Conservation (phyloP, 352 stramenopile species). For the Saprolegnia parasitica region DNA sequence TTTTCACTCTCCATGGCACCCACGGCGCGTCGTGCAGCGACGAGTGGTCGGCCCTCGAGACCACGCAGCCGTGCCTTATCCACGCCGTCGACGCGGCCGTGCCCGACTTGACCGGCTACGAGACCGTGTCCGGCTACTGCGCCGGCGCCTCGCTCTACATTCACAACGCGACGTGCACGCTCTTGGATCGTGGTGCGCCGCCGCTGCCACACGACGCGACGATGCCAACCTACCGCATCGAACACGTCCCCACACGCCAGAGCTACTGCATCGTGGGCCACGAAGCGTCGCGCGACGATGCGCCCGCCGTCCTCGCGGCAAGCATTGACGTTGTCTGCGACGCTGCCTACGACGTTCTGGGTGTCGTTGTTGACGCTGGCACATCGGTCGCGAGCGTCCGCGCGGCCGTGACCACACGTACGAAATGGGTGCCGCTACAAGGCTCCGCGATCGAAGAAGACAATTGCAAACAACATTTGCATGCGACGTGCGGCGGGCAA, state of each 20-base stretch:
- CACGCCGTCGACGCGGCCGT: too few species aligned
- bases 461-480: too few species aligned
- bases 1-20: too few species aligned
- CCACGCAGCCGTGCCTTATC: too few species aligned
- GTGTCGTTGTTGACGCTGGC: background rate
- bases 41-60: too few species aligned
- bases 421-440: background rate
- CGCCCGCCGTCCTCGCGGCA: background rate
- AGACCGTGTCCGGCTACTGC: too few species aligned
- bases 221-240: background rate
- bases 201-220: background rate
- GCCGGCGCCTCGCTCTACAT: too few species aligned
- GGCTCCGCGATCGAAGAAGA: background rate
- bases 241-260: background rate
- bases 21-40: too few species aligned
- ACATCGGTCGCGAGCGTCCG: background rate
- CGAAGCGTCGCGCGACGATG: background rate
- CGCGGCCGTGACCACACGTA: background rate
- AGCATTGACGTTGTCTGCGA: background rate
- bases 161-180: background rate
- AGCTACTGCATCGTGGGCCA: background rate
- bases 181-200: background rate
- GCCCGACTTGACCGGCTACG: too few species aligned
- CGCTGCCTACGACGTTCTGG: background rate
- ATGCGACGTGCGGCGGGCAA: too few species aligned